Percentiles rank a stretch among this genome's conserved stretches.
Evolutionary conservation across 768 basidiomycete genomes (phyloP).

Genomic region (Hygrocybe coccinea): DNA sequence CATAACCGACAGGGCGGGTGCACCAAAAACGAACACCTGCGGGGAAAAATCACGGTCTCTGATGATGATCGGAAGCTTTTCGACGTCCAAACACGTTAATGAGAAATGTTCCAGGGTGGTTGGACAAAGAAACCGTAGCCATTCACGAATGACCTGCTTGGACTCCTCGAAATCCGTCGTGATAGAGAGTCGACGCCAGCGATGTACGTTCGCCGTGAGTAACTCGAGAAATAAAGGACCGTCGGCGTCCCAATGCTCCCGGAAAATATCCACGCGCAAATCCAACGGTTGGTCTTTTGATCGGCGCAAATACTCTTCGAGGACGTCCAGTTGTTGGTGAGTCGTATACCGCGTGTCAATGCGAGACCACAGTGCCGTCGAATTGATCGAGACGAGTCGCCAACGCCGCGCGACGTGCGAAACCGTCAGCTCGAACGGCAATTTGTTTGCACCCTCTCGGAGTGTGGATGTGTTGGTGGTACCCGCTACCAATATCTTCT

Average conservation of each 20-base stretch:
- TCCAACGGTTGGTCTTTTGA: conserved; percentile 29
- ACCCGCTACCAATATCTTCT: neutral
- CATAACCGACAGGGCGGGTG: conserved; percentile 26
- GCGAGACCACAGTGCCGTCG: conserved; percentile 34
- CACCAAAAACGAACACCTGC: conserved; percentile 24
- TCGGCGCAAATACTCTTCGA: conserved; percentile 28
- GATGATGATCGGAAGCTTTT: neutral
- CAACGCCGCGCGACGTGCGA: conserved; percentile 33
- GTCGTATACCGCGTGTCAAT: conserved; percentile 29
- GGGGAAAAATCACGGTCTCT: neutral
- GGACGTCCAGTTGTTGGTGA: conserved; percentile 13
- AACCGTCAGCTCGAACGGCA: conserved; percentile 12
- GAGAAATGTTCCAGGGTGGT: conserved; percentile 10
- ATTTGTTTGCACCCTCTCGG: neutral
- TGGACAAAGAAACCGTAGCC: neutral
- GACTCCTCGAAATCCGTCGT: neutral
- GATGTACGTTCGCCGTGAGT: conserved; percentile 5
- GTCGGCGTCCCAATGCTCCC: conserved; percentile 6
- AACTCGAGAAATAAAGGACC: conserved; percentile 6
- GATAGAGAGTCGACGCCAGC: conserved; percentile 11
- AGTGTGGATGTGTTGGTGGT: neutral
- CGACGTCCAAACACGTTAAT: conserved; percentile 8
- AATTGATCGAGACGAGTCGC: conserved; percentile 31
- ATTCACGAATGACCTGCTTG: neutral
- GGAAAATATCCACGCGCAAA: conserved; percentile 26